phyloP scores from a whole-genome alignment of 2,329 filamentous ascomycete species.

The Epichloe festucae region DNA sequence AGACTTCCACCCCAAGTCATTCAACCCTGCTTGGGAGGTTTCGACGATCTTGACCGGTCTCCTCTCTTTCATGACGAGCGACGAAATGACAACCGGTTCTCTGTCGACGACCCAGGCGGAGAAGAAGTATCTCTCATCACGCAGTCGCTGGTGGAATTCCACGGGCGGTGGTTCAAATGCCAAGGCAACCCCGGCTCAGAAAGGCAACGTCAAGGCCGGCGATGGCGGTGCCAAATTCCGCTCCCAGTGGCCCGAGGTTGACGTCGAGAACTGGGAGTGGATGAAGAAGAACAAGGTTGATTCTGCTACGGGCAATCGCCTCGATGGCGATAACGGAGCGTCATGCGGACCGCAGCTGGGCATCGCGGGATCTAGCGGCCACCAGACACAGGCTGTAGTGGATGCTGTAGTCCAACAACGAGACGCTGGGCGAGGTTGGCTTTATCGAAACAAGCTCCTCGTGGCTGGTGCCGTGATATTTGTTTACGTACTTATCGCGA shows the following conservation, averaged over 20 bases:
- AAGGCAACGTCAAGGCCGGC: constrained; percentile 77
- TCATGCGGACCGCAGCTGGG: constrained; percentile 43
- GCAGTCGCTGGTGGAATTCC: constrained; percentile 91
- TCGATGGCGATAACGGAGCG: constrained; percentile 33
- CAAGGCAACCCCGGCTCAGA: constrained; percentile 39
- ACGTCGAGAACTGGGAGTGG: constrained; percentile 84
- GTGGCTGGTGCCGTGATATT: constrained; percentile 60
- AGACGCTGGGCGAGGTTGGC: constrained; percentile 71
- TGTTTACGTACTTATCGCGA: constrained; percentile 68
- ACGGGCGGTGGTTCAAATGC: constrained; percentile 71
- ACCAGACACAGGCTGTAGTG: constrained; percentile 58
- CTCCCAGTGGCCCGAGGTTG: constrained; percentile 78
- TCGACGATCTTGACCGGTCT: constrained; percentile 91
- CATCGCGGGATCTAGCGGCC: constrained; percentile 45
- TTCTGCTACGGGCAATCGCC: constrained; percentile 53
- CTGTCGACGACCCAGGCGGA: constrained; percentile 66
- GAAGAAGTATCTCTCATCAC: constrained; percentile 61
- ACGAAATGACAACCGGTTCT: constrained; percentile 95
- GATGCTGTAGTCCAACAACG: constrained; percentile 64
- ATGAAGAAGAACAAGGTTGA: constrained; percentile 78
- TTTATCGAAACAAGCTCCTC: constrained; percentile 66
- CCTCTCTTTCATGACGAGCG: constrained; percentile 93
- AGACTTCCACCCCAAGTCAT: constrained; percentile 95
- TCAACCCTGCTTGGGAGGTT: constrained; percentile 98
- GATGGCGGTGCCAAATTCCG: constrained; percentile 88